Conservation (phyloP, 768 basidiomycete genomes). For the Cystobasidium onofrii region DNA sequence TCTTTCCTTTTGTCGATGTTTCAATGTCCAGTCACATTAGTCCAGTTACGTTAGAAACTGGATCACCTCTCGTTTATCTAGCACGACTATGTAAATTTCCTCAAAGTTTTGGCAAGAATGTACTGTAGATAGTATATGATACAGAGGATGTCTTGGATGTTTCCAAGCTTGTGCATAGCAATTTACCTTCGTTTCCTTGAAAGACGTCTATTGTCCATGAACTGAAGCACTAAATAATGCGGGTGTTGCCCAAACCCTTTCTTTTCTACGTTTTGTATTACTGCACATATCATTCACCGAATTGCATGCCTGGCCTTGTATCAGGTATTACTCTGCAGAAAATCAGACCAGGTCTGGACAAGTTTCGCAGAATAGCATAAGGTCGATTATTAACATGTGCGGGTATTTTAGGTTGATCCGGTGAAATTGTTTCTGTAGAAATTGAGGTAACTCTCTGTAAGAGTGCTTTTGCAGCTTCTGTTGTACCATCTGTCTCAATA, state of each 20-base stretch:
- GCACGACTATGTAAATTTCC: no score
- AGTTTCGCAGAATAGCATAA: neutral
- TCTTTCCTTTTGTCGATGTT: no score
- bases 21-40: neutral
- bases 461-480: conserved; percentile 37
- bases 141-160: neutral
- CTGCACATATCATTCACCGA: no score
- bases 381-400: conserved; percentile 4
- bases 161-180: neutral
- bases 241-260: no score
- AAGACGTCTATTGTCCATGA: no score
- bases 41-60: no score
- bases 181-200: neutral
- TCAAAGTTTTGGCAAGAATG: no score
- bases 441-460: neutral
- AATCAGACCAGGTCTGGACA: conserved; percentile 22
- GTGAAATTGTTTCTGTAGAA: neutral
- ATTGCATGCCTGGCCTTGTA: neutral
- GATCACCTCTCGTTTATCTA: no score
- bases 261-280: no score
- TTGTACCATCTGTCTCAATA: conserved; percentile 40
- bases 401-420: neutral
- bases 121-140: neutral
- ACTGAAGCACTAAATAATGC: no score
- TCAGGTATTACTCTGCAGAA: neutral